These are phyloP conservation scores for Brasenia schreberi DNA, from an alignment of 164 flowering plant genomes.

Conservation along the genomic window DNA sequence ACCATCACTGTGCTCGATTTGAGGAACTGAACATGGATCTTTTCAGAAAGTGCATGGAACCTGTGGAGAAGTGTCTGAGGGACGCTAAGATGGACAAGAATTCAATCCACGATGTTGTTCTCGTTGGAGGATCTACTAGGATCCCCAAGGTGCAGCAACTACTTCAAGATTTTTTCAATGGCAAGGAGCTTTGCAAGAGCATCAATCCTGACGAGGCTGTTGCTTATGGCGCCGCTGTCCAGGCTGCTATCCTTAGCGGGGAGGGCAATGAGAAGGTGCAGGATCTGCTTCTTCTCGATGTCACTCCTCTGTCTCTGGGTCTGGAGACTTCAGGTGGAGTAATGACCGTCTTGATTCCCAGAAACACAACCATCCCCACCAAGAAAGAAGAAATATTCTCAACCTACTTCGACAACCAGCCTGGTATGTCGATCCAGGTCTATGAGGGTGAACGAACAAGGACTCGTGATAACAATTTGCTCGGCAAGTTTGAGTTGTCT, in stretches of 20 bases:
- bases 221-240: conserved; percentile 90
- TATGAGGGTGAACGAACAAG: conserved; percentile 53
- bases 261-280: conserved; percentile 1
- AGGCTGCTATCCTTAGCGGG: conserved; percentile 19
- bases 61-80: conserved; percentile 37
- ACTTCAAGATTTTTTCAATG: conserved; percentile 45
- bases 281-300: conserved; percentile 33
- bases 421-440: conserved; percentile 30
- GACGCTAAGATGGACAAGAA: conserved; percentile 51
- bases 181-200: conserved; percentile 7
- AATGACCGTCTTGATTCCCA: conserved; percentile 10
- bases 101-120: conserved; percentile 30
- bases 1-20: conserved; percentile 39
- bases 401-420: conserved; percentile 34
- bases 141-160: conserved; percentile 46
- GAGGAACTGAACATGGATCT: conserved; percentile 54
- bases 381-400: conserved; percentile 37
- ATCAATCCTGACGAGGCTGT: conserved; percentile 90
- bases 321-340: conserved; percentile 41
- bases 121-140: conserved; percentile 55
- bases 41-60: conserved; percentile 43
- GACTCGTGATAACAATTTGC: conserved; percentile 38
- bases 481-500: conserved; percentile 37
- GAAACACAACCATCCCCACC: conserved; percentile 49
- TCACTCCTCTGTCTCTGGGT: conserved; percentile 44